Conservation (phyloP, 352 stramenopile genomes). For the Globisporangium nagaii region DNA sequence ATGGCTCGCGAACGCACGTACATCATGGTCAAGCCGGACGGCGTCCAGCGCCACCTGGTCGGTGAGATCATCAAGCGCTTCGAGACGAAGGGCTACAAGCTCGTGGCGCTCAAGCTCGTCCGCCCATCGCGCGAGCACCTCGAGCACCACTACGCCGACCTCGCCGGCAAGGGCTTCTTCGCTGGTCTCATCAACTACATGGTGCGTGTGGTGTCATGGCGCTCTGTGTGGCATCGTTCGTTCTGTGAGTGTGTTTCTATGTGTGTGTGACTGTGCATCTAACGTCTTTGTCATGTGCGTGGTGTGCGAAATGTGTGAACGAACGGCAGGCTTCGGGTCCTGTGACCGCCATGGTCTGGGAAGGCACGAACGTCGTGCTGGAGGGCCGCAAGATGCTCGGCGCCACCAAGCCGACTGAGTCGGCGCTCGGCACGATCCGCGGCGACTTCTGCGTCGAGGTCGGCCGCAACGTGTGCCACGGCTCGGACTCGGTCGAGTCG, state of each 20-base stretch:
- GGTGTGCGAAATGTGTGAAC: not conserved
- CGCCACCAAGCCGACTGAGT: slow-evolving; percentile 95
- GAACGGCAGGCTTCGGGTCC: slow-evolving; percentile 73
- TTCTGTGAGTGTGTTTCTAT: not conserved
- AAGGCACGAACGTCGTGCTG: slow-evolving; percentile 91
- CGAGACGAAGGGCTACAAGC: slow-evolving; percentile 96
- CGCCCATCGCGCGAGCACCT: slow-evolving; percentile 79
- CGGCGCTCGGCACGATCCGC: slow-evolving; percentile 95
- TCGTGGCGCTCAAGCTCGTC: slow-evolving; percentile 93
- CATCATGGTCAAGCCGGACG: slow-evolving; percentile 98
- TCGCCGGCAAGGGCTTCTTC: slow-evolving; percentile 94
- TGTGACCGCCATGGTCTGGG: slow-evolving; percentile 93
- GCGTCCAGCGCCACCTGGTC: slow-evolving; percentile 93
- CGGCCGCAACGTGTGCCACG: slow-evolving; percentile 95
- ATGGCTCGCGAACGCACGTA: slow-evolving; percentile 67
- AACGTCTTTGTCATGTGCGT: not conserved
- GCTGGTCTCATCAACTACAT: slow-evolving; percentile 95
- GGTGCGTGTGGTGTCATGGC: slow-evolving; percentile 19
- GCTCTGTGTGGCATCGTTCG: not conserved
- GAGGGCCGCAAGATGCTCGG: slow-evolving; percentile 96
- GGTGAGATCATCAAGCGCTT: slow-evolving; percentile 97
- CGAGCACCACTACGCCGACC: slow-evolving; percentile 90
- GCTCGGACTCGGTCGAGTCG: slow-evolving; percentile 96
- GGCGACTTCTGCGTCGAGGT: slow-evolving; percentile 95
- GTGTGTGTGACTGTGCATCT: not conserved